Conservation (phyloP, 192 early-diverging fungal genomes). For the Globomyces pollinis-pini region DNA sequence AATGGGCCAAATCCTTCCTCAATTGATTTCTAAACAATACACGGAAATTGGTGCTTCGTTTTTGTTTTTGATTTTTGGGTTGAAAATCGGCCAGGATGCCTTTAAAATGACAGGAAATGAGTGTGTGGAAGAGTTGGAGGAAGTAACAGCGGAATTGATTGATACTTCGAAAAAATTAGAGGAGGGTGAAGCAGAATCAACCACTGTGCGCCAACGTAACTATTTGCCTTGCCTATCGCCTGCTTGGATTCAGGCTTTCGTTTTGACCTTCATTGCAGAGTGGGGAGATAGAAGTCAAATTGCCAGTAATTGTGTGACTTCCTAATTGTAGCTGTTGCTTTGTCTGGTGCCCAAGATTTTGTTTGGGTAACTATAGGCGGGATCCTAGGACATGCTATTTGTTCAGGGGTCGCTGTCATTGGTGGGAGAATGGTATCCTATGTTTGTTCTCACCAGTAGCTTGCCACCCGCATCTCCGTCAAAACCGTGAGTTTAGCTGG, state of each 20-base stretch:
- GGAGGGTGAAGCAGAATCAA: conserved; percentile 28
- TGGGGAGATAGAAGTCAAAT: conserved; percentile 98
- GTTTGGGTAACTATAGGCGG: conserved; percentile 84
- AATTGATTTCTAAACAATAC: conserved; percentile 77
- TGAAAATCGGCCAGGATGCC: conserved; percentile 80
- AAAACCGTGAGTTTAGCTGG: conserved; percentile 73
- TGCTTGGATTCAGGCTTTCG: conserved; percentile 90
- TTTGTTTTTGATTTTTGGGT: conserved; percentile 90
- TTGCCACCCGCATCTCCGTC: conserved; percentile 15
- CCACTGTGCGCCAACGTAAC: no score
- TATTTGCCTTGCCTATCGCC: conserved; percentile 80
- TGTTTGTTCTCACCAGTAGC: not conserved
- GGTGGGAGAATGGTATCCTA: conserved; percentile 71
- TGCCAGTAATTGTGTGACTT: conserved; percentile 54
- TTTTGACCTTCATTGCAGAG: conserved; percentile 93
- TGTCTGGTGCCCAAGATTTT: conserved; percentile 92
- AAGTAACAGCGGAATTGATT: conserved; percentile 77
- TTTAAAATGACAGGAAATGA: conserved; percentile 82
- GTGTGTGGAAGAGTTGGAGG: conserved; percentile 80
- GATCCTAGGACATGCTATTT: conserved; percentile 84
- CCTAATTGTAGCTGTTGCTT: conserved; percentile 59
- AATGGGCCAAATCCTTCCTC: conserved; percentile 84
- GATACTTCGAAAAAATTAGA: conserved; percentile 60
- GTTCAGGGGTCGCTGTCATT: conserved; percentile 86
- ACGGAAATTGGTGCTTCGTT: conserved; percentile 75